Evolutionary conservation across 1,139 yeast genomes (phyloP), one percentile per base, ranked within the genome.

Genomic region (Geotrichum phurueaensis): DNA sequence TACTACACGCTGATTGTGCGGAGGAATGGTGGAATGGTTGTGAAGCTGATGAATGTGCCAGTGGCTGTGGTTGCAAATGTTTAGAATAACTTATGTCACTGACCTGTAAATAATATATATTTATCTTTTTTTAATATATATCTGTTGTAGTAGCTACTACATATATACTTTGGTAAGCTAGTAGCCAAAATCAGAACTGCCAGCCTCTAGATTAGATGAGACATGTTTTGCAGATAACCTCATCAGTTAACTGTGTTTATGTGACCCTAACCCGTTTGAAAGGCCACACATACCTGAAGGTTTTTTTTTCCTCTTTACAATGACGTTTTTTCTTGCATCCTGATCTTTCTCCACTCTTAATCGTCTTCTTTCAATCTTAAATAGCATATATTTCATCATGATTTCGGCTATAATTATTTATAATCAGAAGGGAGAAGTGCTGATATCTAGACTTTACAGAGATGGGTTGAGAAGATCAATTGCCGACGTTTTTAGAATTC

Each of bases 31-130:
- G 96, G 92, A 58, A 56, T 7, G 75, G 74, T 18, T 75, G 72
- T 0, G 79, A 78, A 2, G 75, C 74, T n/a, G 68, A 68, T 52
- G 90, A 86, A 67, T 92, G 98, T 73, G 87, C 96, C 0, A 83
- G 90, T 62, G 98, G 97, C 0, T 92, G 98, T 75, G 97, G 97
- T 0, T 92, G 98, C 69, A 67, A 72, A 10, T 90, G 97, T 73
- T 72, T 85, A 57, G 74, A 43, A 22, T 43, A 22, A 54, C 39
- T 45, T 36, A 2, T 25, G 25, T 36, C 20, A 23, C 13, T 50
- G 23, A 27, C 13, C 53, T 25, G 15, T 13, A 13, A 51, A 51
- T 25, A 6, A 25, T 7, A 51, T 20, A 20, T 43, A 20, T 6
- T n/a, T 39, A 48, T 48, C 7, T 22, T 18, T 20, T 15, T 1